Percentiles rank a stretch among this genome's conserved stretches.
Evolutionary conservation across 768 basidiomycete species (phyloP).

Genomic region (Kwoniella sp.): DNA sequence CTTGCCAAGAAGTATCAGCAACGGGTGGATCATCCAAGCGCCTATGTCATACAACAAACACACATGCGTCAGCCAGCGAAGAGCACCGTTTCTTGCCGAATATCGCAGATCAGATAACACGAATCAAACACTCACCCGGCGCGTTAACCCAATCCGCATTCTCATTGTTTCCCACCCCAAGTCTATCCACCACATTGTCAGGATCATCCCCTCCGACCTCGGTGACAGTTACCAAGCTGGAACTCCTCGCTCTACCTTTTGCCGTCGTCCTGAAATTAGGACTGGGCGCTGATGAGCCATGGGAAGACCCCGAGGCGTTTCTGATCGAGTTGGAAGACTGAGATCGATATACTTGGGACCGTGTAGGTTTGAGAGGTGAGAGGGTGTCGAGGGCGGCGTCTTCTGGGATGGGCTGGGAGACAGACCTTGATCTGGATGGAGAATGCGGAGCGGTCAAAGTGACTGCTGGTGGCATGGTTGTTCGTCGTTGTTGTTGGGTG

Average conservation of each 20-base stretch:
- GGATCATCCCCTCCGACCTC: constrained; percentile 56
- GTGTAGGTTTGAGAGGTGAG: constrained; percentile 26
- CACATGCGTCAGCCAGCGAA: too few relatives aligned
- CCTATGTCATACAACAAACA: constrained; percentile 60
- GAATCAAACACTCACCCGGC: constrained; percentile 47
- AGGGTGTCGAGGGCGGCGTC: constrained; percentile 25
- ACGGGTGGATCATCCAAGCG: constrained; percentile 95
- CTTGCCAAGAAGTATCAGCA: constrained; percentile 87
- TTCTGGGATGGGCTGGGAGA: constrained; percentile 49
- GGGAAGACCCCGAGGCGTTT: neutral
- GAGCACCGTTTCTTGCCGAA: too few relatives aligned
- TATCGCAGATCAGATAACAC: too few relatives aligned
- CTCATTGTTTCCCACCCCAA: constrained; percentile 54
- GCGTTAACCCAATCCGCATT: constrained; percentile 57
- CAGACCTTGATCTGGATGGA: constrained; percentile 42
- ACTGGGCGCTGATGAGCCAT: constrained; percentile 2
- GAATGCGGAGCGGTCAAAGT: constrained; percentile 42
- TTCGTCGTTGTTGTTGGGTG: neutral
- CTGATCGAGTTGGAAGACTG: constrained; percentile 34
- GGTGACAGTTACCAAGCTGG: constrained; percentile 56
- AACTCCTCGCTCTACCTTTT: constrained; percentile 52
- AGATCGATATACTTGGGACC: constrained; percentile 26
- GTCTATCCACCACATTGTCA: constrained; percentile 54
- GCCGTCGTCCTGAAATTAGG: constrained; percentile 14
- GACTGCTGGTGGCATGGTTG: constrained; percentile 34